Evolutionary conservation across 2,329 filamentous ascomycete species (phyloP).

Genomic region (Ascochyta pisi): DNA sequence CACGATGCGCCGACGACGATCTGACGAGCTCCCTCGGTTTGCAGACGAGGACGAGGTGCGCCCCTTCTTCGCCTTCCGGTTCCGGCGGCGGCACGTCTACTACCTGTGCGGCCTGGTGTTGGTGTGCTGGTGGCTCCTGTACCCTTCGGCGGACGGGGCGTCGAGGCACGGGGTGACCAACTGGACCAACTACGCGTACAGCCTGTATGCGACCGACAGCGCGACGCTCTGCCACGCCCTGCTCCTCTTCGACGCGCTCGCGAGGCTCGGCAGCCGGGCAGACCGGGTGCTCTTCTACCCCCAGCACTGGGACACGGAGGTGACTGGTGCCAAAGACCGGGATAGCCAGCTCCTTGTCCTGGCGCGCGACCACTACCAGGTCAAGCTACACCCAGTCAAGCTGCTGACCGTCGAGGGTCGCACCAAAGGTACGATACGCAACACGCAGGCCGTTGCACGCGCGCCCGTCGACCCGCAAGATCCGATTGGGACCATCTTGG

Average conservation of each 20-base stretch:
- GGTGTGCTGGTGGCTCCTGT: slow-evolving; percentile 41
- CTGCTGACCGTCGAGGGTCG: slow-evolving; percentile 48
- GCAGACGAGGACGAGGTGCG: slow-evolving; percentile 21
- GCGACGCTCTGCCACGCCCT: slow-evolving; percentile 54
- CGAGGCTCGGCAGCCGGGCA: slow-evolving; percentile 52
- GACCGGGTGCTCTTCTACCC: slow-evolving; percentile 57
- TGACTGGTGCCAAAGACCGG: slow-evolving; percentile 39
- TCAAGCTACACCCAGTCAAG: slow-evolving; percentile 57
- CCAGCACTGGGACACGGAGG: slow-evolving; percentile 46
- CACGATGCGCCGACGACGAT: slow-evolving; percentile 45
- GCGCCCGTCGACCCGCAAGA: slow-evolving; percentile 1
- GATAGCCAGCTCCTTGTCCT: slow-evolving; percentile 57
- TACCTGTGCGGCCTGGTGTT: slow-evolving; percentile 37
- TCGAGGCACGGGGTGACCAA: slow-evolving; percentile 25
- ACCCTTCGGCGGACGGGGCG: slow-evolving; percentile 24
- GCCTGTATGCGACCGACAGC: slow-evolving; percentile 52
- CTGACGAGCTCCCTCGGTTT: slow-evolving; percentile 45
- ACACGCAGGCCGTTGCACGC: too few species aligned
- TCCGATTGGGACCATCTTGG: not conserved
- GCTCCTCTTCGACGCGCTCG: slow-evolving; percentile 54
- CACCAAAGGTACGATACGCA: slow-evolving; percentile 33
- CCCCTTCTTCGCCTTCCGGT: slow-evolving; percentile 26
- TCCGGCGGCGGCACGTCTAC: slow-evolving; percentile 39
- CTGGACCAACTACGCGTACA: slow-evolving; percentile 53
- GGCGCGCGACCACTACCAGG: slow-evolving; percentile 59